Conservation (phyloP, 1,139 yeast species). For the Saccharomyces hybrid region DNA sequence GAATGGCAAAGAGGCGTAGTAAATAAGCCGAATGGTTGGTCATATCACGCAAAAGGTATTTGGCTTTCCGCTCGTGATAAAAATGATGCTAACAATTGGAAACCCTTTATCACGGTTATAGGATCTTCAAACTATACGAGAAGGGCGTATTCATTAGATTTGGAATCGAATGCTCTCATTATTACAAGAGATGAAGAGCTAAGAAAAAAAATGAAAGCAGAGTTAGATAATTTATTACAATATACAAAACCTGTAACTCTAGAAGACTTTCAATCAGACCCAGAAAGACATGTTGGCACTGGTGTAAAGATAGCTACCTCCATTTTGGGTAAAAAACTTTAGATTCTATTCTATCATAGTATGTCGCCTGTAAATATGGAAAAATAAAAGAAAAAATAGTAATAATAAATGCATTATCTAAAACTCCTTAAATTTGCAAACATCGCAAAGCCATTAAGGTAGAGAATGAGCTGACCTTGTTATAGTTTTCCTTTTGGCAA, state of each 20-base stretch:
- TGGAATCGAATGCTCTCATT: constrained; percentile 78
- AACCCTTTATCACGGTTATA: constrained; percentile 69
- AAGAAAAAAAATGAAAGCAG: constrained; percentile 50
- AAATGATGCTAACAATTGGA: constrained; percentile 32
- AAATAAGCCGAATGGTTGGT: constrained; percentile 82
- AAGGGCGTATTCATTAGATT: constrained; percentile 78
- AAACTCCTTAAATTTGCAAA: not conserved
- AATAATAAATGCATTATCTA: not conserved
- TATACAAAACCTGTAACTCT: constrained; percentile 46
- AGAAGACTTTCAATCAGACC: constrained; percentile 52
- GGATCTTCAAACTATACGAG: constrained; percentile 93
- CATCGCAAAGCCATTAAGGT: not conserved
- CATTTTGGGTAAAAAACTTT: constrained; percentile 58
- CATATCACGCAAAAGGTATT: constrained; percentile 96
- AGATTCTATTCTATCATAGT: constrained; percentile 7
- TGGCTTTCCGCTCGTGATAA: constrained; percentile 61
- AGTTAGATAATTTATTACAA: constrained; percentile 52
- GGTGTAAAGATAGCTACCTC: constrained; percentile 61
- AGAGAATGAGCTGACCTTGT: not conserved
- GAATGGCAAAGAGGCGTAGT: constrained; percentile 90
- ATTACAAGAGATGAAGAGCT: constrained; percentile 61
- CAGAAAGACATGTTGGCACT: constrained; percentile 50
- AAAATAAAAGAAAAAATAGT: not conserved
- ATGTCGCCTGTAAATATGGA: not conserved
- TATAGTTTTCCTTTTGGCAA: constrained; percentile 13